Evolutionary conservation across 129 eudicot species (phyloP).

Genomic region (Centrapalus pauciflorus): DNA sequence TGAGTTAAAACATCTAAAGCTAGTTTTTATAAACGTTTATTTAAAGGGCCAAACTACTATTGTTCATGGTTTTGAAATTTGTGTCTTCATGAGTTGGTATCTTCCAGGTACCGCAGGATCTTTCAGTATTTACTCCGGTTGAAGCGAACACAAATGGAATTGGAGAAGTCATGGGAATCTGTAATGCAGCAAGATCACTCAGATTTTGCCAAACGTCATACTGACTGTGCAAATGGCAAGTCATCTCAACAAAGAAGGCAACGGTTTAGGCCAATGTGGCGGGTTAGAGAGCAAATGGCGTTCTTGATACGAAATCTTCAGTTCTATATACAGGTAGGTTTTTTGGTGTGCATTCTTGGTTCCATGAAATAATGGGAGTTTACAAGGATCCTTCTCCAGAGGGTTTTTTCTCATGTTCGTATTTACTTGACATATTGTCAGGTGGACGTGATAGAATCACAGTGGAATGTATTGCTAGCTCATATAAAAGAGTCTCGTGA

Average conservation of each 20-base stretch:
- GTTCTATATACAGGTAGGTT: constrained; percentile 68
- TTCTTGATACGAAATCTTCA: constrained; percentile 90
- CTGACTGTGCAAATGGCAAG: constrained; percentile 21
- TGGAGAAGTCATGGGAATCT: constrained; percentile 94
- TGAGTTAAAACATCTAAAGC: not conserved
- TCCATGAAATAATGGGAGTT: not conserved
- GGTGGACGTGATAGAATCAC: constrained; percentile 97
- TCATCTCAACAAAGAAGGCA: constrained; percentile 59
- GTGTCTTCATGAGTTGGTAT: not conserved
- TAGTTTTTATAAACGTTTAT: not conserved
- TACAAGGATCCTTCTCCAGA: no score
- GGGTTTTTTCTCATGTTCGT: no score
- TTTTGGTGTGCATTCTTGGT: not conserved
- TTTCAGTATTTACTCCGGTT: constrained; percentile 88
- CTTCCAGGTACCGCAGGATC: constrained; percentile 64
- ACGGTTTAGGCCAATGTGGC: constrained; percentile 80
- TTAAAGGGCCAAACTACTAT: not conserved
- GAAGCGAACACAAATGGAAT: constrained; percentile 89
- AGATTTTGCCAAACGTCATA: constrained; percentile 59
- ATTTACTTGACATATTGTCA: constrained; percentile 11
- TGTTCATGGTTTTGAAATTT: not conserved
- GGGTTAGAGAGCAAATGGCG: constrained; percentile 96
- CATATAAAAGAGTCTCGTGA: constrained; percentile 78
- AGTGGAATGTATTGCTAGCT: constrained; percentile 80
- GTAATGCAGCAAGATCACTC: constrained; percentile 88